These are phyloP conservation scores for Coelastrella sp. DNA, from an alignment of 139 green algal species.

Conservation along the genomic window DNA sequence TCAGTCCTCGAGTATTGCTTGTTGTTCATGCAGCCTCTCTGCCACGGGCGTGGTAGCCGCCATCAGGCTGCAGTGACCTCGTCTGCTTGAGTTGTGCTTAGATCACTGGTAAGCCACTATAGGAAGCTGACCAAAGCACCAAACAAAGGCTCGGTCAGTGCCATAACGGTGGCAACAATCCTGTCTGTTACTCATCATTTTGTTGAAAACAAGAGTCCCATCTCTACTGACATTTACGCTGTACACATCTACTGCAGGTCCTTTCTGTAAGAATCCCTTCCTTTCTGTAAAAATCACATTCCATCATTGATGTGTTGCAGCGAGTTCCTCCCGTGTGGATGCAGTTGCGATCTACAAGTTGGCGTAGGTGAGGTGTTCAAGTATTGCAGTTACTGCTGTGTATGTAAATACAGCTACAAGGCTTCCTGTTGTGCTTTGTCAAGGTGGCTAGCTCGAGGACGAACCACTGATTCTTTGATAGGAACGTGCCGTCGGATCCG, in stretches of 20 bases:
- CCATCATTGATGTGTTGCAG: too few relatives aligned
- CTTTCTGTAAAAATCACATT: too few relatives aligned
- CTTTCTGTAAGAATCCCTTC: too few relatives aligned
- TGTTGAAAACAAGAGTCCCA: neutral
- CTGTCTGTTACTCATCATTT: neutral
- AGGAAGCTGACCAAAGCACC: constrained; percentile 47
- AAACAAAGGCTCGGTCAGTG: constrained; percentile 37
- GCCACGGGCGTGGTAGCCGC: constrained; percentile 45
- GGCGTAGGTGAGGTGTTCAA: too few relatives aligned
- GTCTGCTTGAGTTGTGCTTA: constrained; percentile 42
- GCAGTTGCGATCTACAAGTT: too few relatives aligned
- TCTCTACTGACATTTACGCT: neutral
- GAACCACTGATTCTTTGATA: constrained; percentile 34
- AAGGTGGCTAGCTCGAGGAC: constrained; percentile 14
- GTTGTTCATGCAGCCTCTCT: constrained; percentile 20
- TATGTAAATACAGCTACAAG: too few relatives aligned
- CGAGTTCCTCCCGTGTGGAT: too few relatives aligned
- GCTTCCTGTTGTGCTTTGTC: neutral
- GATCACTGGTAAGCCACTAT: constrained; percentile 21
- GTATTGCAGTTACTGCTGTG: too few relatives aligned
- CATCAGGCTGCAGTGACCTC: constrained; percentile 26
- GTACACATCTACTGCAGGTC: too few relatives aligned
- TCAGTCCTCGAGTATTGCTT: neutral
- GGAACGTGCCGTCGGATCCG: constrained; percentile 53
- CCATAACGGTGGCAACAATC: constrained; percentile 48